Conservation (phyloP, 208 protist species). For the Trypanosomatidae sp. region DNA sequence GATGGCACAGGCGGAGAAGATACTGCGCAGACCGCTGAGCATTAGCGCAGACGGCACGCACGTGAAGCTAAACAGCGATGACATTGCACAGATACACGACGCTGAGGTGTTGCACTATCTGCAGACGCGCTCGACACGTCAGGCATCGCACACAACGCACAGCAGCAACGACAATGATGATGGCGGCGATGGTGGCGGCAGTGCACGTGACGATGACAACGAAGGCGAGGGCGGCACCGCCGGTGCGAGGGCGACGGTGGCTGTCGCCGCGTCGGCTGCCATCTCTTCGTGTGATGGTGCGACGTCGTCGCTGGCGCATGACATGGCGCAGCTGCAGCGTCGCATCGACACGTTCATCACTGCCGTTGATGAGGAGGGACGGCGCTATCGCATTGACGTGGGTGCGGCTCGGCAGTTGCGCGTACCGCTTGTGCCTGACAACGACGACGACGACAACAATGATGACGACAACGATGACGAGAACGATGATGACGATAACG, state of each 20-base stretch:
- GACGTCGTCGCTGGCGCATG: constrained; percentile 14
- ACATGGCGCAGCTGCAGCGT: constrained; percentile 22
- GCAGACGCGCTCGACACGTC: neutral
- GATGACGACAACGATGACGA: neutral
- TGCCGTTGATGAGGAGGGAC: constrained; percentile 63
- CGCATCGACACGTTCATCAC: constrained; percentile 77
- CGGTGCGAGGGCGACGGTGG: no score
- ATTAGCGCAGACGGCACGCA: constrained; percentile 27
- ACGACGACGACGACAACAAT: neutral
- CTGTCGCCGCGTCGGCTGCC: no score
- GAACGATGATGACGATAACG: neutral
- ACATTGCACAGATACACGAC: constrained; percentile 42
- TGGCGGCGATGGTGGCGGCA: no score
- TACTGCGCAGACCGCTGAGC: constrained; percentile 23
- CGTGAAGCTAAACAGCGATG: constrained; percentile 31
- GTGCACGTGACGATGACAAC: no score
- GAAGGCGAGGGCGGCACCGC: no score
- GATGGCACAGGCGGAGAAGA: constrained; percentile 30
- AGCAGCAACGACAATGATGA: constrained; percentile 19
- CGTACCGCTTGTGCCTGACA: constrained; percentile 38
- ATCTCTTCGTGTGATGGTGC: no score
- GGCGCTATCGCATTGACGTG: constrained; percentile 47
- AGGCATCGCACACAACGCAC: neutral
- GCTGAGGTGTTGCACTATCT: constrained; percentile 33
- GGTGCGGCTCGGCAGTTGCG: constrained; percentile 22